phyloP scores from a whole-genome alignment of 2,329 filamentous ascomycete genomes.

The Sclerotinia subarctica region DNA sequence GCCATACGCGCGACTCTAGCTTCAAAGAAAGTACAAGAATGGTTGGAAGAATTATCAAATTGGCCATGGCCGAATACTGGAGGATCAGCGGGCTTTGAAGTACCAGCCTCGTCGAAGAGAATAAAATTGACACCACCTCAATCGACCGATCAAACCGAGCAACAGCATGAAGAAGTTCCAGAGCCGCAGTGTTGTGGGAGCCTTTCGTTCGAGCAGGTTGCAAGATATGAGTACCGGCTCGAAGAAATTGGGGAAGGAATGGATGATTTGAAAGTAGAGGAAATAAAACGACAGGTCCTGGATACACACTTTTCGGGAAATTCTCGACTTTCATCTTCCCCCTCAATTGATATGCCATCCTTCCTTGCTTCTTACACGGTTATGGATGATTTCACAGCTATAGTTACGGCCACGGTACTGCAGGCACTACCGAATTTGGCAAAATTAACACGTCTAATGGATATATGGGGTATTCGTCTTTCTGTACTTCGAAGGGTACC shows the following conservation, averaged over 20 bases:
- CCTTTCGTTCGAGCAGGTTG: slow-evolving; percentile 61
- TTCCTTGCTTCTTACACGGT: slow-evolving; percentile 56
- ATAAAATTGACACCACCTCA: slow-evolving; percentile 41
- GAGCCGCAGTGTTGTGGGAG: slow-evolving; percentile 51
- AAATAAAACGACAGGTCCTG: slow-evolving; percentile 84
- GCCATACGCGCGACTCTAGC: slow-evolving; percentile 67
- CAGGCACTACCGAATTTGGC: slow-evolving; percentile 81
- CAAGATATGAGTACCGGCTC: slow-evolving; percentile 67
- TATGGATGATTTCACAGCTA: slow-evolving; percentile 85
- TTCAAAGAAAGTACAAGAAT: slow-evolving; percentile 68
- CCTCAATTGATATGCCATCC: slow-evolving; percentile 44
- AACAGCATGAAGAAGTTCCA: slow-evolving; percentile 20
- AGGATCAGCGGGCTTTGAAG: slow-evolving; percentile 54
- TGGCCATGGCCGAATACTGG: slow-evolving; percentile 55
- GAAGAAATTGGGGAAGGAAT: slow-evolving; percentile 69
- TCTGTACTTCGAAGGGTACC: slow-evolving; percentile 72
- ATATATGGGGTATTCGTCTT: slow-evolving; percentile 74
- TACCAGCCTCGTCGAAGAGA: slow-evolving; percentile 43
- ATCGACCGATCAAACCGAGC: slow-evolving; percentile 3
- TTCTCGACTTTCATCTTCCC: slow-evolving; percentile 51
- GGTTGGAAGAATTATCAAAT: slow-evolving; percentile 66
- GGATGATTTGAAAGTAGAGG: slow-evolving; percentile 71
- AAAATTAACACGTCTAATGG: slow-evolving; percentile 67
- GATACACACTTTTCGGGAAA: slow-evolving; percentile 70
- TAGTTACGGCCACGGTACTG: slow-evolving; percentile 89